These are phyloP conservation scores for Pseudogymnoascus sp. DNA, from an alignment of 2,329 filamentous ascomycete genomes.

Conservation along the genomic window DNA sequence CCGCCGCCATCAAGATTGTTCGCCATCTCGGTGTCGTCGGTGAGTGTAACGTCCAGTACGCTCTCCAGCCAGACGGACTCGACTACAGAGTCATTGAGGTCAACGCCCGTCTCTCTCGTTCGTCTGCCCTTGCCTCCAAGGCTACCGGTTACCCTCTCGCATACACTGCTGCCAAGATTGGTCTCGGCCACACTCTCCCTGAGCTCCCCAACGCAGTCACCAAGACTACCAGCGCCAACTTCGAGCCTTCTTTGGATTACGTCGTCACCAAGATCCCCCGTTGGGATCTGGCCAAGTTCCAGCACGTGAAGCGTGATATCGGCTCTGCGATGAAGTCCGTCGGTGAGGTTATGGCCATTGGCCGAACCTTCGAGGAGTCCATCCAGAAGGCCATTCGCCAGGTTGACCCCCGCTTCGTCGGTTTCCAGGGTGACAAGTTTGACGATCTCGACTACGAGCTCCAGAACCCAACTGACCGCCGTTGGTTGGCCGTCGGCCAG, in stretches of 20 bases:
- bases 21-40: slow-evolving; percentile 94
- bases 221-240: slow-evolving; percentile 97
- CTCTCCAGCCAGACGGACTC: slow-evolving; percentile 88
- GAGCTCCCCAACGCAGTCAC: slow-evolving; percentile 97
- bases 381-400: slow-evolving; percentile 98
- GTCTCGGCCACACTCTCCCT: slow-evolving; percentile 86
- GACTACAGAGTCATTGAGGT: slow-evolving; percentile 99
- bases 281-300: slow-evolving; percentile 98
- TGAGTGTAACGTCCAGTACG: slow-evolving; percentile 98
- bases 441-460: slow-evolving; percentile 86
- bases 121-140: slow-evolving; percentile 93
- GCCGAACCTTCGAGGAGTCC: slow-evolving; percentile 95
- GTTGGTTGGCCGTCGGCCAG: slow-evolving; percentile 95
- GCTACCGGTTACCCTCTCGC: slow-evolving; percentile 95
- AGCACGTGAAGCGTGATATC: slow-evolving; percentile 96
- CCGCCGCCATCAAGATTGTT: slow-evolving; percentile 96
- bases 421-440: slow-evolving; percentile 93
- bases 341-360: slow-evolving; percentile 98
- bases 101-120: slow-evolving; percentile 95
- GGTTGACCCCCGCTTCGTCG: slow-evolving; percentile 84
- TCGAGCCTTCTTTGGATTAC: slow-evolving; percentile 94
- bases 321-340: slow-evolving; percentile 99
- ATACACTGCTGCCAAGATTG: slow-evolving; percentile 97
- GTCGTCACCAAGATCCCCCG: slow-evolving; percentile 98
- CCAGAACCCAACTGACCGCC: slow-evolving; percentile 86